phyloP scores from a whole-genome alignment of 805 yeast genomes.

The Candida pini region DNA sequence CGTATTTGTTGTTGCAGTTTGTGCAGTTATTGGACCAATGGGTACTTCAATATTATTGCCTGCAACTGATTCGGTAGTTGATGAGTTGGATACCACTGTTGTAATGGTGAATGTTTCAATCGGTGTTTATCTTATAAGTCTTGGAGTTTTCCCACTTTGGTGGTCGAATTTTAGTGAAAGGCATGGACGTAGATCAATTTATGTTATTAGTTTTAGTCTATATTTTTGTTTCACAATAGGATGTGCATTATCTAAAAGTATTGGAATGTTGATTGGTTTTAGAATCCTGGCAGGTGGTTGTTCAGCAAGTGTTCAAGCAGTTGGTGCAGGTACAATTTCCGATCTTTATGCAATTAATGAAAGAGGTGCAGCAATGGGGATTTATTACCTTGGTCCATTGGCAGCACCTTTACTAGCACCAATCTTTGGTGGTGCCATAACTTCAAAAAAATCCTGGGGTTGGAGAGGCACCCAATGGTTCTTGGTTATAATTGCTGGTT shows the following conservation, averaged over 20 bases:
- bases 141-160: constrained; percentile 84
- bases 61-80: constrained; percentile 56
- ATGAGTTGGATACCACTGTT: constrained; percentile 49
- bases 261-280: constrained; percentile 59
- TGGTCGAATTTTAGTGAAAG: constrained; percentile 79
- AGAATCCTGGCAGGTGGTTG: constrained; percentile 74
- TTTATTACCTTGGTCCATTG: constrained; percentile 74
- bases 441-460: constrained; percentile 53
- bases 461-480: constrained; percentile 93
- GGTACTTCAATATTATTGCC: constrained; percentile 82
- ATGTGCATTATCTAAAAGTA: constrained; percentile 57
- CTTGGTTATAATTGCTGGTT: constrained; percentile 60
- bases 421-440: constrained; percentile 70
- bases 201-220: constrained; percentile 58
- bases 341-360: constrained; percentile 63
- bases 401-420: constrained; percentile 80
- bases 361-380: constrained; percentile 76
- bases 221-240: constrained; percentile 68
- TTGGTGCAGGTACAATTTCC: constrained; percentile 84
- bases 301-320: constrained; percentile 81
- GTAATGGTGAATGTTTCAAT: constrained; percentile 69
- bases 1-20: constrained; percentile 62
- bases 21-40: constrained; percentile 83
- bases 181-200: constrained; percentile 70
- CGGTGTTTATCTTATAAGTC: constrained; percentile 66